Base-by-base conservation (phyloP, 108 stramenopile genomes). In the Seminavis robusta region DNA sequence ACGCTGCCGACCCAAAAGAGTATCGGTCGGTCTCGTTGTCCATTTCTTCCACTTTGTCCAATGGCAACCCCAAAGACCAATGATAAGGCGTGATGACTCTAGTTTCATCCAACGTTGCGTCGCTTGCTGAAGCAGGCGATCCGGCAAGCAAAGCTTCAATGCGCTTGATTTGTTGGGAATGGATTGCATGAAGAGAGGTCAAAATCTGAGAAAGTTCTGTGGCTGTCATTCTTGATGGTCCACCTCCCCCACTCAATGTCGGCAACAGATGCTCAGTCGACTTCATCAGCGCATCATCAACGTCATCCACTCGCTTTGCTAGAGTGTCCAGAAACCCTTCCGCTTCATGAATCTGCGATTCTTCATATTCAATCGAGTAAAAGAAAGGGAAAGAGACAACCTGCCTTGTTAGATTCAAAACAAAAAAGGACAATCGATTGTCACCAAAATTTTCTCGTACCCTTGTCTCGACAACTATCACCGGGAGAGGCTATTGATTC, bases 261-360 rank as follows among this genome's bases (percentile, higher is more conserved):
- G 61, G 61, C 29, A 71, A 29, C 52, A 71, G 51, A 34, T 30
- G 4, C 25, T 42, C 56, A 2, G 69, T 71, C 16, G 69, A 58
- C 15, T 34, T 21, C 34, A 62, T 26, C 10, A 71, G 19, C 47
- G 37, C 16, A 37, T 63, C 33, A 26, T 63, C 70, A n/a, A 69
- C 28, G 15, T 13, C 25, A 17, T 21, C 45, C 6, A 61, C 32
- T 4, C 67, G 43, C 5, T 10, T 21, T 25, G 5, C 23, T 58
- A 61, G 67, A 24, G 40, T 33, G 0, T 33, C 39, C 31, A 69
- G 34, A 3, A 69, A 69, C 7, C 40, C 19, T 6, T 7, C 10
- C 8, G 61, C 38, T 13, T 47, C 41, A 3, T 42, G 41, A 9
- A 9, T 37, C 3, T 42, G 21, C 34, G 1, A 8, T 56, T 9